phyloP scores from a whole-genome alignment of 1,139 yeast genomes.

The Yamadazyma blattariae region DNA sequence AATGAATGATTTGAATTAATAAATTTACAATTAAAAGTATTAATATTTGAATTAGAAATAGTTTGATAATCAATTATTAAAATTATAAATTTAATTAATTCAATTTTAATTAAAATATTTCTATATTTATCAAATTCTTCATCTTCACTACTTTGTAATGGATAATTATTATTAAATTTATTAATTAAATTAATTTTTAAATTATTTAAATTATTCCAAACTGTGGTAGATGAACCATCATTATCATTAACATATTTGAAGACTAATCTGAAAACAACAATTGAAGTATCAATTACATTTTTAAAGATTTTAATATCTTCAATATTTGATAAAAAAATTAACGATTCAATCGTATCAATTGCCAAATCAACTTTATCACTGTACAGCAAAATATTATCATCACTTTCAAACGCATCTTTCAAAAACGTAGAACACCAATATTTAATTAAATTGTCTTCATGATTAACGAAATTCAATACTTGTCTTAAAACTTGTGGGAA shows the following conservation, averaged over 20 bases:
- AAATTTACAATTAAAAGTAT: slow-evolving; percentile 54
- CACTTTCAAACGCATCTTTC: slow-evolving; percentile 40
- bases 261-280: slow-evolving; percentile 37
- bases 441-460: slow-evolving; percentile 33
- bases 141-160: slow-evolving; percentile 44
- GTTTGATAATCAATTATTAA: slow-evolving; percentile 71
- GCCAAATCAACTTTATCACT: slow-evolving; percentile 43
- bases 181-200: slow-evolving; percentile 38
- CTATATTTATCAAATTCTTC: slow-evolving; percentile 48
- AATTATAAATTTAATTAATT: slow-evolving; percentile 70
- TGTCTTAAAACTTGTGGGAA: slow-evolving; percentile 56
- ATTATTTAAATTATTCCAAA: slow-evolving; percentile 42
- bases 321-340: slow-evolving; percentile 27
- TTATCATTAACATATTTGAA: slow-evolving; percentile 42
- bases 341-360: slow-evolving; percentile 35
- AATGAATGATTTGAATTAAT: slow-evolving; percentile 69
- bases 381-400: slow-evolving; percentile 20
- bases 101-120: slow-evolving; percentile 57
- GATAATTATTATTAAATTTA: slow-evolving; percentile 38
- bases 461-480: slow-evolving; percentile 41
- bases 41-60: slow-evolving; percentile 31
- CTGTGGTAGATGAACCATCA: slow-evolving; percentile 40
- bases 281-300: slow-evolving; percentile 31
- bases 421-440: slow-evolving; percentile 49
- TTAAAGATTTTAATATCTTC: slow-evolving; percentile 29